phyloP scores from a whole-genome alignment of 78 protist species.

The Cavenderia fasciculata region DNA sequence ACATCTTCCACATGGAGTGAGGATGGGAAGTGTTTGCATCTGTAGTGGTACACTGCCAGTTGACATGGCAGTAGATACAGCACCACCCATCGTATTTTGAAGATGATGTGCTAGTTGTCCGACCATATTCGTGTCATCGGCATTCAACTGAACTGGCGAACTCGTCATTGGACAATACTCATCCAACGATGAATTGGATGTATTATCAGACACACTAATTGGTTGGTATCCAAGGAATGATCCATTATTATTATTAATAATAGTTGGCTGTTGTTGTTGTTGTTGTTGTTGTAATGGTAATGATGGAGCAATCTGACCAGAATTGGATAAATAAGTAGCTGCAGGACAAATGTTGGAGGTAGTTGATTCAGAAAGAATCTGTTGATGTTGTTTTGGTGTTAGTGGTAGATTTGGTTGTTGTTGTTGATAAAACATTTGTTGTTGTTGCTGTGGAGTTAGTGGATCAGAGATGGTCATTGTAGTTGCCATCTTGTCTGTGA shows the following conservation, averaged over 20 bases:
- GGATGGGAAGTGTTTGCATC: too few species aligned
- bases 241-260: background rate
- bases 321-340: background rate
- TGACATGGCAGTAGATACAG: too few species aligned
- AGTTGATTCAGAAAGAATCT: background rate
- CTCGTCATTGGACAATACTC: too few species aligned
- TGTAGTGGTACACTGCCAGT: too few species aligned
- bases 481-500: background rate
- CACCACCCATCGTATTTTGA: too few species aligned
- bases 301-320: background rate
- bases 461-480: background rate
- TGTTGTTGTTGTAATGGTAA: slow-evolving; percentile 1
- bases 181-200: too few species aligned
- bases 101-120: too few species aligned
- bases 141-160: too few species aligned
- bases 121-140: too few species aligned
- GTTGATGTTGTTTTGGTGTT: background rate
- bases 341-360: background rate
- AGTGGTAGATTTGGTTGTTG: background rate
- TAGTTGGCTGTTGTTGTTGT: slow-evolving; percentile 13
- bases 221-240: too few species aligned
- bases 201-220: too few species aligned
- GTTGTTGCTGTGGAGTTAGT: background rate
- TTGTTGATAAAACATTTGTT: background rate
- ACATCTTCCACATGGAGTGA: too few species aligned